Conservation (phyloP, 2,329 filamentous ascomycete genomes). For the Exophiala sp. region DNA sequence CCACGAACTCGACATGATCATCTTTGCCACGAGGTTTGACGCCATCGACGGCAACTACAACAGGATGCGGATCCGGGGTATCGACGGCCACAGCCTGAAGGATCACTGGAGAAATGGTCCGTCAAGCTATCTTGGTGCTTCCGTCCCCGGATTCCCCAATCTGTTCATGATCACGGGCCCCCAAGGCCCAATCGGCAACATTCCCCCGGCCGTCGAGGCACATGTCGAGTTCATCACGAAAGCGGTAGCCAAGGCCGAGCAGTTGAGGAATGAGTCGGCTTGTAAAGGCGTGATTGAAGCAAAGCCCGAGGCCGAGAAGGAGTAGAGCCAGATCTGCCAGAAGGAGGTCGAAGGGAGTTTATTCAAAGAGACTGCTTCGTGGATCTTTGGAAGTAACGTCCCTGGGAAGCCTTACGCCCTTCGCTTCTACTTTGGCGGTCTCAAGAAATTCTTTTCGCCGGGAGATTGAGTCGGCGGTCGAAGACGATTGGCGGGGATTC, state of each 20-base stretch:
- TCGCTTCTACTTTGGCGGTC: slow-evolving; percentile 20
- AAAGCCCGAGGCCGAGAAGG: slow-evolving; percentile 39
- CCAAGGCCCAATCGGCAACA: slow-evolving; percentile 38
- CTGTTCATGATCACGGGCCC: slow-evolving; percentile 40
- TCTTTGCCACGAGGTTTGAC: slow-evolving; percentile 20
- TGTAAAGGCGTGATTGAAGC: not conserved
- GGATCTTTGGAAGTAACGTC: slow-evolving; percentile 52
- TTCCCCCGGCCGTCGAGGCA: slow-evolving; percentile 35
- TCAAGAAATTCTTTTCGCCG: slow-evolving; percentile 12
- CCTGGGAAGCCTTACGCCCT: slow-evolving; percentile 42
- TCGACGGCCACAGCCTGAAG: slow-evolving; percentile 30
- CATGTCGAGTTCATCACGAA: slow-evolving; percentile 34
- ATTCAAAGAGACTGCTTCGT: slow-evolving; percentile 46
- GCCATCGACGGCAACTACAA: slow-evolving; percentile 33
- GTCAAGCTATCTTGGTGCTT: slow-evolving; percentile 36
- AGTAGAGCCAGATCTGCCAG: slow-evolving; percentile 47
- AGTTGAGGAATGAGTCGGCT: too few relatives aligned
- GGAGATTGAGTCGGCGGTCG: too few relatives aligned
- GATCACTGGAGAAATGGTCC: slow-evolving; percentile 31
- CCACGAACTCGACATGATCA: slow-evolving; percentile 30
- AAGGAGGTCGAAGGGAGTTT: slow-evolving; percentile 31
- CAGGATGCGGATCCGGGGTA: slow-evolving; percentile 48
- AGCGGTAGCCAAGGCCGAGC: not conserved
- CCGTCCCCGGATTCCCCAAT: slow-evolving; percentile 39
- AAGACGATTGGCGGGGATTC: too few relatives aligned